These are phyloP conservation scores for Cystobasidium onofrii DNA, from an alignment of 768 basidiomycete species.

Conservation along the genomic window DNA sequence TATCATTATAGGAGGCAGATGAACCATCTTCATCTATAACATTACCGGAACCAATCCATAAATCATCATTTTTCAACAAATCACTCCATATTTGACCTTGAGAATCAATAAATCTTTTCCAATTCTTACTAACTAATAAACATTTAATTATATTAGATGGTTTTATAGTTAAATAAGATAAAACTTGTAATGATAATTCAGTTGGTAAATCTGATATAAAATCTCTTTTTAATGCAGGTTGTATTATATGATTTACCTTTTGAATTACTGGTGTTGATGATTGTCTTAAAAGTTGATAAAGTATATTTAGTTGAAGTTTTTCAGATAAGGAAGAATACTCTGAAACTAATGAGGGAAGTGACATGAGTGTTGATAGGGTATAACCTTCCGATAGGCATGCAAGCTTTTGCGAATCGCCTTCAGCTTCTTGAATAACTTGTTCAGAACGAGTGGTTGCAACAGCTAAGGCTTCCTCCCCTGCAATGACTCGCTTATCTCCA, in stretches of 20 bases:
- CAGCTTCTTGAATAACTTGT: not conserved
- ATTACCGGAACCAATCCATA: slow-evolving; percentile 74
- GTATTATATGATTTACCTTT: slow-evolving; percentile 75
- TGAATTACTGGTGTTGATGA: slow-evolving; percentile 85
- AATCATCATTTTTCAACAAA: slow-evolving; percentile 67
- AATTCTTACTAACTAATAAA: slow-evolving; percentile 67
- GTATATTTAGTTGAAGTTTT: slow-evolving; percentile 80
- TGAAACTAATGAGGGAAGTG: slow-evolving; percentile 69
- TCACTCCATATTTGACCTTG: slow-evolving; percentile 85
- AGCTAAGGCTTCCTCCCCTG: not conserved
- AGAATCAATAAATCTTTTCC: slow-evolving; percentile 84
- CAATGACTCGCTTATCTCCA: not conserved
- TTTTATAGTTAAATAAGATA: slow-evolving; percentile 67
- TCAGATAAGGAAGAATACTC: slow-evolving; percentile 75
- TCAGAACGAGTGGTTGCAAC: not conserved
- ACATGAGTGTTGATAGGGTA: slow-evolving; percentile 68
- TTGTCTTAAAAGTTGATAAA: slow-evolving; percentile 83
- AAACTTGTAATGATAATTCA: slow-evolving; percentile 79
- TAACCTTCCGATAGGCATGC: slow-evolving; percentile 39
- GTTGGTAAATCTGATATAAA: slow-evolving; percentile 85
- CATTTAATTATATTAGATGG: slow-evolving; percentile 63
- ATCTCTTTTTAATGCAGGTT: slow-evolving; percentile 84
- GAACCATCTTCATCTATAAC: slow-evolving; percentile 51
- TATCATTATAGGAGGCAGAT: not conserved
- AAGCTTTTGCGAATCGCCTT: not conserved